A percentile compares a stretch with the other conserved stretches of the same genome.
Evolutionary conservation across 2,329 filamentous ascomycete genomes (phyloP).

Genomic region (Colletotrichum cordylinicola): DNA sequence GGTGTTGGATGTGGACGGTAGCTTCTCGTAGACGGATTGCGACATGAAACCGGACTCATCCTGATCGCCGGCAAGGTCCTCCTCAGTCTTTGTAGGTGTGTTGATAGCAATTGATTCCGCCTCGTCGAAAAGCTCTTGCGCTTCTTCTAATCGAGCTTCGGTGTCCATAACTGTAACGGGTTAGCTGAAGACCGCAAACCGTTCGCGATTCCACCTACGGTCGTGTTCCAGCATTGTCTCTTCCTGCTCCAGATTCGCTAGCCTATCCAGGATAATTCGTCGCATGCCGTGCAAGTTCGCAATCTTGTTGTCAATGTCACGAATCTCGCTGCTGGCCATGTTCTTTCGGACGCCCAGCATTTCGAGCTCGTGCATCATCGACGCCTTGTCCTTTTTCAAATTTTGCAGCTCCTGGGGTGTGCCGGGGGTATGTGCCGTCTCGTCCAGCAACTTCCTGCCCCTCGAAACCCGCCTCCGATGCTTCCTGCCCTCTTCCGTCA

Average conservation of each 20-base stretch:
- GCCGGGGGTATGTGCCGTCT: conserved; percentile 59
- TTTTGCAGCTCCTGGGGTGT: conserved; percentile 72
- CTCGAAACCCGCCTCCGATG: conserved; percentile 74
- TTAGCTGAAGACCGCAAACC: conserved; percentile 31
- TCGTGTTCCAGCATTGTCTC: conserved; percentile 91
- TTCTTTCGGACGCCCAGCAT: conserved; percentile 94
- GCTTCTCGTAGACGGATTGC: conserved; percentile 94
- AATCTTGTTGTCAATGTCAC: conserved; percentile 96
- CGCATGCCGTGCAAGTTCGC: conserved; percentile 92
- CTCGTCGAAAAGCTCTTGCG: conserved; percentile 64
- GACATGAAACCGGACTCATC: conserved; percentile 82
- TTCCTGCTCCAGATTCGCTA: conserved; percentile 88
- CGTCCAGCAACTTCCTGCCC: conserved; percentile 77
- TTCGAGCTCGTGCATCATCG: conserved; percentile 84
- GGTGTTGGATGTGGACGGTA: conserved; percentile 64
- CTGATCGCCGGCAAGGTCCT: conserved; percentile 57
- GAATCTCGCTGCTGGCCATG: conserved; percentile 96
- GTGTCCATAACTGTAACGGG: conserved; percentile 63
- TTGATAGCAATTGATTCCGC: conserved; percentile 60
- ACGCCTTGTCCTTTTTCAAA: conserved; percentile 80
- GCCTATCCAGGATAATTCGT: conserved; percentile 84
- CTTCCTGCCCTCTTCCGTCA: conserved; percentile 73
- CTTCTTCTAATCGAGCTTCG: conserved; percentile 66
- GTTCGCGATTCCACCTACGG: conserved; percentile 54
- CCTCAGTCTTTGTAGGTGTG: conserved; percentile 57